These are phyloP conservation scores for Backusella liffmaniae DNA, from an alignment of 192 early-diverging fungal species.

Conservation along the genomic window DNA sequence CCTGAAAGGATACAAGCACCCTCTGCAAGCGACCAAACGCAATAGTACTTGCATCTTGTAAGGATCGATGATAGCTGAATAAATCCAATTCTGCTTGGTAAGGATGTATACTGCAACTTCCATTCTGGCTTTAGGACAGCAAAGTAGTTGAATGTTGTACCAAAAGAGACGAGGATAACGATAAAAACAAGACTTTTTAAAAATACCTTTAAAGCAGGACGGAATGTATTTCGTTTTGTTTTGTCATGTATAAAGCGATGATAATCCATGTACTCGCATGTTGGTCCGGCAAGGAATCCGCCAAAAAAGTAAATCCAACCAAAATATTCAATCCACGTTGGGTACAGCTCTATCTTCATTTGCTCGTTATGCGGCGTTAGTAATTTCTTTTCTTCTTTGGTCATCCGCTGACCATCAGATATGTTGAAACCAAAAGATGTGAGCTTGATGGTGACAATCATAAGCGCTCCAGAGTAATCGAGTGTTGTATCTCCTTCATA, in stretches of 20 bases:
- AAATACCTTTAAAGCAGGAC: neutral
- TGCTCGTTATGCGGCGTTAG: neutral
- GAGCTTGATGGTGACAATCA: constrained; percentile 93
- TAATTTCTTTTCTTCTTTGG: neutral
- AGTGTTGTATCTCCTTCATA: constrained; percentile 46
- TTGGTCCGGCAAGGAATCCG: constrained; percentile 83
- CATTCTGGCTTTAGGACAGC: neutral
- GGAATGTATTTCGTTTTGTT: neutral
- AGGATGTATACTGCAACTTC: neutral
- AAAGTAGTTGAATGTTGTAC: neutral
- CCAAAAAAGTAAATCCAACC: constrained; percentile 91
- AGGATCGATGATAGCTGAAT: constrained; percentile 59
- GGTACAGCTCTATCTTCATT: constrained; percentile 41
- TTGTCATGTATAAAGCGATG: constrained; percentile 34
- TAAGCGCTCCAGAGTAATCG: constrained; percentile 90
- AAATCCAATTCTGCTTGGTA: constrained; percentile 36
- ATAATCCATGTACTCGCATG: constrained; percentile 73
- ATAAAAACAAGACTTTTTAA: neutral
- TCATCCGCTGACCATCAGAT: constrained; percentile 3
- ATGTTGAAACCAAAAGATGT: constrained; percentile 88
- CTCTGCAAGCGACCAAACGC: constrained; percentile 89
- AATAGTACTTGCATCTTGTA: constrained; percentile 81
- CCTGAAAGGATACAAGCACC: constrained; percentile 80
- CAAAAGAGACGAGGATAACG: neutral
- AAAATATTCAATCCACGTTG: constrained; percentile 72